Conservation (phyloP, 371 early-diverging fungal genomes). For the Actinomucor elegans region DNA sequence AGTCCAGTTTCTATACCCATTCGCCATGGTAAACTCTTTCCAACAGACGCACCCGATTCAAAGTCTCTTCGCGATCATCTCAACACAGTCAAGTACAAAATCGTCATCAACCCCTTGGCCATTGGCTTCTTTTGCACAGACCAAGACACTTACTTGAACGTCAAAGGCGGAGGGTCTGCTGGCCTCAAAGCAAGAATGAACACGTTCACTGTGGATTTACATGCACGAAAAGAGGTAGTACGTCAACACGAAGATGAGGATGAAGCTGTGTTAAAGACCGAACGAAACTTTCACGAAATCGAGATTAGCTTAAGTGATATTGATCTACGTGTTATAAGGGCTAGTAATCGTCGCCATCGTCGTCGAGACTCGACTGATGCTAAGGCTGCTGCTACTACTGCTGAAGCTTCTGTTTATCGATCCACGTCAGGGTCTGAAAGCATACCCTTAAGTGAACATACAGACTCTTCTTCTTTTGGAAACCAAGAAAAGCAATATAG, state of each 20-base stretch:
- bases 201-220: conserved; percentile 31
- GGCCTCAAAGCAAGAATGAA: conserved; percentile 32
- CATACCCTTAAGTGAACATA: background rate
- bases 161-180: conserved; percentile 15
- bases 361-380: no score
- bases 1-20: conserved; percentile 46
- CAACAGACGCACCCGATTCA: conserved; percentile 20
- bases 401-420: background rate
- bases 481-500: background rate
- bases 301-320: conserved; percentile 28
- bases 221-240: conserved; percentile 22
- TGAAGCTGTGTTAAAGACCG: conserved; percentile 9
- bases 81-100: conserved; percentile 39
- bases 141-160: conserved; percentile 18
- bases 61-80: conserved; percentile 44
- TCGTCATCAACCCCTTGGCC: conserved; percentile 36
- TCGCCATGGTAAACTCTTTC: conserved; percentile 40
- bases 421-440: background rate
- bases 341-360: conserved; percentile 7
- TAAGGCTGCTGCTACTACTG: background rate
- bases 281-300: conserved; percentile 25
- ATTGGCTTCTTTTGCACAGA: conserved; percentile 46
- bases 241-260: background rate
- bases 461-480: background rate
- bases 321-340: conserved; percentile 33